phyloP scores from a whole-genome alignment of 805 yeast species.

The Limtongozyma cylindracea region DNA sequence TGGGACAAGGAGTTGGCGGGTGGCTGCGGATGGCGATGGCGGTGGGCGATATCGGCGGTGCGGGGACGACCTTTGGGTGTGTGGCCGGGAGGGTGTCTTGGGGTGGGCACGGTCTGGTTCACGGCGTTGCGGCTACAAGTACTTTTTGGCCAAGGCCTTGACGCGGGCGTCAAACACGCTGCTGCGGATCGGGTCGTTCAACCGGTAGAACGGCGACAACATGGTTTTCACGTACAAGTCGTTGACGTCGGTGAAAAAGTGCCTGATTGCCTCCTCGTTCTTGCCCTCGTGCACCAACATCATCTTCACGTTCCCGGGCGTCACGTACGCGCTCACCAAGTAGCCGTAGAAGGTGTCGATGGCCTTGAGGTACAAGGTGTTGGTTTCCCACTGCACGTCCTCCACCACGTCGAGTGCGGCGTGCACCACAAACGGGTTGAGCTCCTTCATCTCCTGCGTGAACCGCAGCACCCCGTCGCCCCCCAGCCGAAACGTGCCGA shows the following conservation, averaged over 20 bases:
- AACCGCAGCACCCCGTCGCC: constrained; percentile 28
- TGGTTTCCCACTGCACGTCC: constrained; percentile 62
- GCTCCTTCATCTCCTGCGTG: constrained; percentile 44
- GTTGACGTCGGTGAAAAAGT: constrained; percentile 64
- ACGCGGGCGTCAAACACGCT: constrained; percentile 57
- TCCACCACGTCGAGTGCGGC: constrained; percentile 82
- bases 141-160: constrained; percentile 46
- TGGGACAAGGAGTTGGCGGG: too few species aligned
- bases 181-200: constrained; percentile 50
- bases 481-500: constrained; percentile 33
- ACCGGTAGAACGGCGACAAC: constrained; percentile 66
- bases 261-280: constrained; percentile 43
- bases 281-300: constrained; percentile 22
- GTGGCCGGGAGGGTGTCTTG: too few species aligned
- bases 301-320: constrained; percentile 72
- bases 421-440: constrained; percentile 74
- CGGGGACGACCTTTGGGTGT: too few species aligned
- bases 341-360: constrained; percentile 75
- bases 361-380: constrained; percentile 40
- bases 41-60: too few species aligned
- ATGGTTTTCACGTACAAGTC: constrained; percentile 72
- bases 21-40: too few species aligned
- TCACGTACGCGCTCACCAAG: constrained; percentile 59
- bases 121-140: too few species aligned
- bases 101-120: too few species aligned